Evolutionary conservation across 177 flowering plant species (phyloP).

Genomic region (Vitis hybrid): DNA sequence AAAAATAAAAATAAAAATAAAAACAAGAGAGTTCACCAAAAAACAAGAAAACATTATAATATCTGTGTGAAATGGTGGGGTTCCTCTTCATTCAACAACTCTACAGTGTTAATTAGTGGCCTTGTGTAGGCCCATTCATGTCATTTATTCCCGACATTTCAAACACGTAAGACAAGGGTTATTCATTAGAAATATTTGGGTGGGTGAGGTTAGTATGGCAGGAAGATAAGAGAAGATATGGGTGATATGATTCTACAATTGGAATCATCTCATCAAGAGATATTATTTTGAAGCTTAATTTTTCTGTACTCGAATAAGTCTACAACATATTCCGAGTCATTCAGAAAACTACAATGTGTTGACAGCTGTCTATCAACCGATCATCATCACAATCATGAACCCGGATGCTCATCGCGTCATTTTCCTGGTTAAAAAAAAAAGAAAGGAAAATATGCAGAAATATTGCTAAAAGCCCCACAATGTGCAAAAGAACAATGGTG

Average conservation of each 20-base stretch:
- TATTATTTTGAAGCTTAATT: no score
- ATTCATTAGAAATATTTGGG: not conserved
- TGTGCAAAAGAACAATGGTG: no score
- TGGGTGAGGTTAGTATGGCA: not conserved
- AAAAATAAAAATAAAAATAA: not conserved
- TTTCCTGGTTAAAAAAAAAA: no score
- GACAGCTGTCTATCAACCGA: no score
- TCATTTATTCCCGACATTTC: conserved; percentile 24
- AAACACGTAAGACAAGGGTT: conserved; percentile 10
- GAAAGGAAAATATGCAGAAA: no score
- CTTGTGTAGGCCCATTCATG: conserved; percentile 13
- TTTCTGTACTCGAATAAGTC: no score
- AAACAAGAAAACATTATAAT: conserved; percentile 4
- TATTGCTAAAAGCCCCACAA: no score
- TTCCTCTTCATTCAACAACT: conserved; percentile 8
- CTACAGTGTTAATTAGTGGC: not conserved
- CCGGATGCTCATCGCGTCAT: no score
- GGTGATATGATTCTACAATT: not conserved
- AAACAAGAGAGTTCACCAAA: conserved; percentile 12
- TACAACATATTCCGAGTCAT: no score
- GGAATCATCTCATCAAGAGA: no score
- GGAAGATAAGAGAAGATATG: not conserved
- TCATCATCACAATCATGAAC: no score
- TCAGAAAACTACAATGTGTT: no score
- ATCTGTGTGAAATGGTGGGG: conserved; percentile 10